These are phyloP conservation scores for Venturia asperata DNA, from an alignment of 2,329 filamentous ascomycete genomes.

Conservation along the genomic window DNA sequence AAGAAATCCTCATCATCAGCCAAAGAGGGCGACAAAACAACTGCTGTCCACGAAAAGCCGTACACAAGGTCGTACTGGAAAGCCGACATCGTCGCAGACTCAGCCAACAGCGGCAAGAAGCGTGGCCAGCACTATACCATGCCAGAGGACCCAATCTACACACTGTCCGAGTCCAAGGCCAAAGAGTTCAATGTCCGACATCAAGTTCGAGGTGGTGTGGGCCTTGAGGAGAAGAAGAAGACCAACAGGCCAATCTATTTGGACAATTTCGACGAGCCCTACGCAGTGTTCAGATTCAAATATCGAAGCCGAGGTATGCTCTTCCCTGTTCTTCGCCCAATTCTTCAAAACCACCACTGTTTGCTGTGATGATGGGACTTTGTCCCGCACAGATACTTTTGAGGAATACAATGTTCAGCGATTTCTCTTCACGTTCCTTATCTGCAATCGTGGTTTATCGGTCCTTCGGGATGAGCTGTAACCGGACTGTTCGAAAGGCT, in stretches of 20 bases:
- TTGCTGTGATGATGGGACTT: slow-evolving; percentile 12
- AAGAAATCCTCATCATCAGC: not conserved
- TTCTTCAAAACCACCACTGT: not conserved
- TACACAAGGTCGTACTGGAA: slow-evolving; percentile 14
- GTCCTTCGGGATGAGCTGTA: not conserved
- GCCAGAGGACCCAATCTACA: slow-evolving; percentile 28
- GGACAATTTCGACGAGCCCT: slow-evolving; percentile 31
- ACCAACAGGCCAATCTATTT: slow-evolving; percentile 25
- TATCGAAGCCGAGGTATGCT: slow-evolving; percentile 32
- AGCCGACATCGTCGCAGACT: not conserved
- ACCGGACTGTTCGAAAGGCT: not conserved
- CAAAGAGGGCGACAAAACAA: not conserved
- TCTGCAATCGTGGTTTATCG: slow-evolving; percentile 7
- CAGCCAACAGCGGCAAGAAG: slow-evolving; percentile 7
- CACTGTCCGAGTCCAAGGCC: slow-evolving; percentile 21
- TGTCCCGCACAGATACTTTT: slow-evolving; percentile 17
- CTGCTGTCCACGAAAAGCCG: not conserved
- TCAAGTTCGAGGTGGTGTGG: slow-evolving; percentile 32
- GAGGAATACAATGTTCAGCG: not conserved
- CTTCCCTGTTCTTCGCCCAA: not conserved
- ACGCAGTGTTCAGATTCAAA: slow-evolving; percentile 44
- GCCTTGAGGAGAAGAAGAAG: slow-evolving; percentile 34
- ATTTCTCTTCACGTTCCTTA: not conserved
- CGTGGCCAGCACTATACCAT: slow-evolving; percentile 24
- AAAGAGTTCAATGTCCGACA: slow-evolving; percentile 26